A percentile compares a stretch with the other conserved stretches of the same genome.
Evolutionary conservation across 495 filamentous ascomycete species (phyloP).

Genomic region (Cairneyella variabilis): DNA sequence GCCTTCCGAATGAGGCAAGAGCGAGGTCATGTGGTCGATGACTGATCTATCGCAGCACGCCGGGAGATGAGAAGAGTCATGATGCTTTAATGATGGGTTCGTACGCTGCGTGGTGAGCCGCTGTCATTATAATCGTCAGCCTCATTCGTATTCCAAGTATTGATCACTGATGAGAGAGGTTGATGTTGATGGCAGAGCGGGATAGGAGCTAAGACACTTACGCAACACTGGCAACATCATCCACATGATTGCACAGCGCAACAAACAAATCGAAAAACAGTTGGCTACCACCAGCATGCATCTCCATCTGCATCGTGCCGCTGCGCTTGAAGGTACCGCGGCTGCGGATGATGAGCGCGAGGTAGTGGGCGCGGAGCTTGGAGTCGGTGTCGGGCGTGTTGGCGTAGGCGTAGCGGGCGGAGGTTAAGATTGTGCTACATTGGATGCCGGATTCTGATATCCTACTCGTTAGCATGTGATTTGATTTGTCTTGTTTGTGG

Average conservation of each 20-base stretch:
- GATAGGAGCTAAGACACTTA: slow-evolving; percentile 18
- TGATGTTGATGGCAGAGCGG: background rate
- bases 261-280: slow-evolving; percentile 98
- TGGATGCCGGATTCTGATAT: slow-evolving; percentile 59
- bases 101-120: slow-evolving; percentile 25
- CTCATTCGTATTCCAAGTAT: background rate
- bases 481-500: background rate
- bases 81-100: slow-evolving; percentile 22
- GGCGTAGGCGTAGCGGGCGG: slow-evolving; percentile 88
- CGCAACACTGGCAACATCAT: slow-evolving; percentile 57
- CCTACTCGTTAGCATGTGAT: background rate
- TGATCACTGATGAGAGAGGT: background rate
- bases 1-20: background rate
- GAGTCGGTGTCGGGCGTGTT: slow-evolving; percentile 89
- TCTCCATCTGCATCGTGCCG: slow-evolving; percentile 96
- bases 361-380: slow-evolving; percentile 86
- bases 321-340: slow-evolving; percentile 93
- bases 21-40: slow-evolving; percentile 1
- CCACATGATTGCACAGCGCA: slow-evolving; percentile 94
- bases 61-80: background rate
- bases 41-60: background rate
- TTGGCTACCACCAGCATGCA: slow-evolving; percentile 83
- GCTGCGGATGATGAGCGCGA: slow-evolving; percentile 89
- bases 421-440: slow-evolving; percentile 80
- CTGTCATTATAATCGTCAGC: slow-evolving; percentile 11